Percentiles rank a stretch among this genome's conserved stretches.
Evolutionary conservation across 2,329 filamentous ascomycete species (phyloP).

Genomic region (Neodidymelliopsis sp.): DNA sequence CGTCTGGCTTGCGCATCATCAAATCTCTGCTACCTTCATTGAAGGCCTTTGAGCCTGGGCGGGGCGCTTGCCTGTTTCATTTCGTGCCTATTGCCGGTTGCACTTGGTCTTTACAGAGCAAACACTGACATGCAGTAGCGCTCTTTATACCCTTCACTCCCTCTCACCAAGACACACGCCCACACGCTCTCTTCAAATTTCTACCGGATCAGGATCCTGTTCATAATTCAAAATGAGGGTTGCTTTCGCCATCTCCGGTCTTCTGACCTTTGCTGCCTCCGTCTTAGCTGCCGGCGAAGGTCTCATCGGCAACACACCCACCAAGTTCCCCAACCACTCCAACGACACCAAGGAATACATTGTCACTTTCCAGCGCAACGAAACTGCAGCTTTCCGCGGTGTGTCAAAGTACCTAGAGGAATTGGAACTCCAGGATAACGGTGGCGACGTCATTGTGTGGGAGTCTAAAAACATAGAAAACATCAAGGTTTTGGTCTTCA

Average conservation of each 20-base stretch:
- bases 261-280: slow-evolving; percentile 36
- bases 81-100: slow-evolving; percentile 19
- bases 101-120: slow-evolving; percentile 13
- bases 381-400: slow-evolving; percentile 18
- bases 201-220: slow-evolving; percentile 35
- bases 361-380: slow-evolving; percentile 31
- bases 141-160: slow-evolving; percentile 14
- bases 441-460: slow-evolving; percentile 48
- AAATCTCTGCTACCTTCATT: slow-evolving; percentile 17
- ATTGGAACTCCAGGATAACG: slow-evolving; percentile 36
- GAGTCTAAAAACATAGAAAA: slow-evolving; percentile 51
- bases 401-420: slow-evolving; percentile 23
- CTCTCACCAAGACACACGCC: slow-evolving; percentile 11
- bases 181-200: slow-evolving; percentile 19
- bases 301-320: slow-evolving; percentile 33
- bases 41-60: slow-evolving; percentile 22
- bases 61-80: slow-evolving; percentile 21
- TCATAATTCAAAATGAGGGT: slow-evolving; percentile 42
- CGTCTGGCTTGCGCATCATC: slow-evolving; percentile 17
- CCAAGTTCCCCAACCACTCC: slow-evolving; percentile 34
- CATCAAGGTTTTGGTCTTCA: slow-evolving; percentile 51
- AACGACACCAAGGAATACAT: slow-evolving; percentile 42
- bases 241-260: slow-evolving; percentile 35
- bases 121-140: slow-evolving; percentile 19
- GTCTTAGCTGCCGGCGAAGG: slow-evolving; percentile 33